Base-by-base conservation (phyloP, 2,329 filamentous ascomycete species). In the Sporothrix variecibatus region DNA sequence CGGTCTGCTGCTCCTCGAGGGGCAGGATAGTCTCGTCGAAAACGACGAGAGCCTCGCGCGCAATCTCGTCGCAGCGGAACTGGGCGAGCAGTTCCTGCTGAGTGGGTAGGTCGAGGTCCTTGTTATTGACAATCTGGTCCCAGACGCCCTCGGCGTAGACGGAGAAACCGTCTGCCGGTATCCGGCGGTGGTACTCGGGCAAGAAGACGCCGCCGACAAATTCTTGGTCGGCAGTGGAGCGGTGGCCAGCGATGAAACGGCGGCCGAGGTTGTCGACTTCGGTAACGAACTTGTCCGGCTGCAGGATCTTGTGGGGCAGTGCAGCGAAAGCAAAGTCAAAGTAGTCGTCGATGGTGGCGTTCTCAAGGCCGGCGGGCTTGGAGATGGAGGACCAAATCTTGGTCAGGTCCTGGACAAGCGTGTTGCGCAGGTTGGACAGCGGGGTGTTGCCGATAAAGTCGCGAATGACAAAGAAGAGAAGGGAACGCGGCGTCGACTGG, bases 81-180 rank as follows among this genome's bases (percentile, higher is more conserved):
- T 99, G 96, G 12, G 96, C 96, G 72, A 99, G 88, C 64, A 99
- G 87, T 82, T 99, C 96, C 83, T 99, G 96, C 81, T 99, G 96
- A 0, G 96, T 98, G 3, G 96, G 96, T 75, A 99, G 84, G 83
- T 99, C 96, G 72, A 99, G 87, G 80, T 99, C 96, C 83, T 99
- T 99, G 87, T 99, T 99, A 86, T 95, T 93, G 79, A 97, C 95
- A 80, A 99, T 99, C 83, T 98, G 95, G 79, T 98, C 95, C 96
- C 96, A 99, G 62, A 99, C 90, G 56, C 95, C 94, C 81, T 96
- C 91, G 0, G 96, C 95, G 79, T 99, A 99, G 75, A 94, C 88
- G 0, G 95, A 93, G 81, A 98, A 96, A n/a, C 96, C 96, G 82
- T 99, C 96, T 11, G 96, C 96, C 12, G 96, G 96, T 76, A 99